phyloP scores from a whole-genome alignment of 768 basidiomycete species.

The Rhizopogon sp. region DNA sequence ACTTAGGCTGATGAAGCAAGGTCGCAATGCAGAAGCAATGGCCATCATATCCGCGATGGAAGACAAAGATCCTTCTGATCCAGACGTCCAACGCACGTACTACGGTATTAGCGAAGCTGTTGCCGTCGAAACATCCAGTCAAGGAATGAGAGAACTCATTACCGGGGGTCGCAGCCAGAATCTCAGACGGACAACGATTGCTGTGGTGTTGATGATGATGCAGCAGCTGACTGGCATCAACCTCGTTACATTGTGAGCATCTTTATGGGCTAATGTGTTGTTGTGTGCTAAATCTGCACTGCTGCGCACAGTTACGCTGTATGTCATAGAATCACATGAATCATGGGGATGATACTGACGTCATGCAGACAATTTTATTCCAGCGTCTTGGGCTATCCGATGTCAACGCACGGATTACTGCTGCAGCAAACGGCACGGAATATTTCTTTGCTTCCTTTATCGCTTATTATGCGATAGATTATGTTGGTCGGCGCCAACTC shows the following conservation, averaged over 20 bases:
- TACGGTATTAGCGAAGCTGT: constrained; percentile 34
- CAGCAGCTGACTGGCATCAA: constrained; percentile 30
- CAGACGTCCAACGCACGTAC: constrained; percentile 29
- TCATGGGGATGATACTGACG: background rate
- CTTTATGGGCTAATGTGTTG: background rate
- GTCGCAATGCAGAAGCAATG: constrained; percentile 33
- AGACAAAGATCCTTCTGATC: constrained; percentile 28
- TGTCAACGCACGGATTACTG: constrained; percentile 21
- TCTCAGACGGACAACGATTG: constrained; percentile 24
- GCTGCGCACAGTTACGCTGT: constrained; percentile 7
- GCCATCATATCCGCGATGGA: constrained; percentile 38
- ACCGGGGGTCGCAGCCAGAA: constrained; percentile 36
- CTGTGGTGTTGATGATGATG: constrained; percentile 19
- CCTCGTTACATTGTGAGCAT: constrained; percentile 21
- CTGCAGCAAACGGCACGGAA: constrained; percentile 36
- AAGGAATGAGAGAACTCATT: constrained; percentile 31
- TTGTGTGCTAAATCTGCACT: background rate
- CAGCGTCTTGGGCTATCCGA: constrained; percentile 18
- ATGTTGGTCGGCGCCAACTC: constrained; percentile 41
- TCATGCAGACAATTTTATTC: constrained; percentile 7
- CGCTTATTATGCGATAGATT: constrained; percentile 45
- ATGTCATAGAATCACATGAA: background rate
- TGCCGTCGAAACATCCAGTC: constrained; percentile 17
- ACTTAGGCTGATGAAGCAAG: constrained; percentile 33
- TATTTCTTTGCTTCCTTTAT: constrained; percentile 40